phyloP scores from a whole-genome alignment of 768 basidiomycete genomes.

The Exidia glandulosa region DNA sequence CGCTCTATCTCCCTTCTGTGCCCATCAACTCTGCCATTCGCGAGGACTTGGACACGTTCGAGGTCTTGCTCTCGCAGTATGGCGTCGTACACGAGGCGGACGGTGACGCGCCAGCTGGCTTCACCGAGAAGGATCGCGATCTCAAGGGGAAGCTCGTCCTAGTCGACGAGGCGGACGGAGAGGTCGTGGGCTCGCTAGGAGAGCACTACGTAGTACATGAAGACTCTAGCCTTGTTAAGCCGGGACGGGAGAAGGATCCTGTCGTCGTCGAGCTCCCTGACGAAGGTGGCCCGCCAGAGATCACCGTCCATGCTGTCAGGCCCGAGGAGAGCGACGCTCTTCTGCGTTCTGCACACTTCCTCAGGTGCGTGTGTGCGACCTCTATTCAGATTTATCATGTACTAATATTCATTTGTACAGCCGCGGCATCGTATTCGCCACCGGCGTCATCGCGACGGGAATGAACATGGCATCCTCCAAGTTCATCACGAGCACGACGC shows the following conservation, averaged over 20 bases:
- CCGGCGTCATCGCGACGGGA: conserved; percentile 49
- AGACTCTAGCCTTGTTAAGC: conserved; percentile 40
- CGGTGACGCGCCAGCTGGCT: conserved; percentile 4
- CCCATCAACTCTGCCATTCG: conserved; percentile 20
- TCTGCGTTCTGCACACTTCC: conserved; percentile 41
- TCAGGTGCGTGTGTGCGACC: conserved; percentile 38
- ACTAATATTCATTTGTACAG: conserved; percentile 24
- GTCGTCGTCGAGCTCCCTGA: conserved; percentile 64
- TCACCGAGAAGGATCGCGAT: conserved; percentile 19
- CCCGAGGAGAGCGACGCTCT: conserved; percentile 65
- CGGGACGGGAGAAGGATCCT: conserved; percentile 45
- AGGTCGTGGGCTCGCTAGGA: conserved; percentile 61
- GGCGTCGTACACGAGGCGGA: conserved; percentile 21
- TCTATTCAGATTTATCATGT: conserved; percentile 2
- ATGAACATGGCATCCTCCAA: conserved; percentile 50
- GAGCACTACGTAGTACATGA: conserved; percentile 44
- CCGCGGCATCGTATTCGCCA: conserved; percentile 56
- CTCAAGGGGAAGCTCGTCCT: conserved; percentile 51
- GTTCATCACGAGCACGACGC: conserved; percentile 48
- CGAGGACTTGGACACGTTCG: conserved; percentile 54
- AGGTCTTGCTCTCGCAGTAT: conserved; percentile 58
- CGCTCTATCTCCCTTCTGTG: conserved; percentile 15
- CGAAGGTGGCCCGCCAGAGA: conserved; percentile 27
- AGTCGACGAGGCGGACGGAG: conserved; percentile 60
- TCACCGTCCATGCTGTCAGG: conserved; percentile 51